These are phyloP conservation scores for Allium cepa DNA, from an alignment of 106 monocot genomes.

Conservation along the genomic window DNA sequence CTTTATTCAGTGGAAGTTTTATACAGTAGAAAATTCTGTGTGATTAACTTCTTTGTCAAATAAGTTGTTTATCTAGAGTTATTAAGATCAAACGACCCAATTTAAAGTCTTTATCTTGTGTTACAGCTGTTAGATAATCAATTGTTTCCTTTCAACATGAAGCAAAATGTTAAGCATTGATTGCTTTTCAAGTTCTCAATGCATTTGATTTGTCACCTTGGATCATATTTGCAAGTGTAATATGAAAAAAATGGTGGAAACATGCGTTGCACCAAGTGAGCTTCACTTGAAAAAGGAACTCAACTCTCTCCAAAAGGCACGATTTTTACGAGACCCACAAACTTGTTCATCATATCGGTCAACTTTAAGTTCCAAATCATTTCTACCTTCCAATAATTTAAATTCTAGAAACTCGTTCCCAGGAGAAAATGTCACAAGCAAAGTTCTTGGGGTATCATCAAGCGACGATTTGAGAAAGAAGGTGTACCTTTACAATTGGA, in stretches of 20 bases:
- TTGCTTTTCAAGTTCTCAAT: not conserved
- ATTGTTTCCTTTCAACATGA: not conserved
- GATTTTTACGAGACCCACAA: slow-evolving; percentile 79
- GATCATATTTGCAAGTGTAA: not conserved
- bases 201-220: not conserved
- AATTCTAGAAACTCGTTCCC: slow-evolving; percentile 15
- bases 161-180: not conserved
- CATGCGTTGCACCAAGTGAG: slow-evolving; percentile 66
- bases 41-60: too few relatives aligned
- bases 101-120: not conserved
- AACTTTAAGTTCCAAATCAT: slow-evolving; percentile 62
- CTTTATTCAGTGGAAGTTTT: too few relatives aligned
- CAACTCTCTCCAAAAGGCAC: slow-evolving; percentile 55
- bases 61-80: too few relatives aligned
- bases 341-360: slow-evolving; percentile 92
- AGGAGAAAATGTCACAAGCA: slow-evolving; percentile 7
- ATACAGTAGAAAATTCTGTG: too few relatives aligned
- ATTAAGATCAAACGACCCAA: too few relatives aligned
- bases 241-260: slow-evolving; percentile 50
- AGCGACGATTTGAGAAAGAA: slow-evolving; percentile 34
- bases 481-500: slow-evolving; percentile 86
- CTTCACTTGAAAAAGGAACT: slow-evolving; percentile 96
- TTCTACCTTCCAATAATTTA: slow-evolving; percentile 24
- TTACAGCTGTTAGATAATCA: not conserved
- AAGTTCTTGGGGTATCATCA: too few relatives aligned